Evolutionary conservation across 306 rosid genomes (phyloP).

Genomic region (Leucaena leucocephala): DNA sequence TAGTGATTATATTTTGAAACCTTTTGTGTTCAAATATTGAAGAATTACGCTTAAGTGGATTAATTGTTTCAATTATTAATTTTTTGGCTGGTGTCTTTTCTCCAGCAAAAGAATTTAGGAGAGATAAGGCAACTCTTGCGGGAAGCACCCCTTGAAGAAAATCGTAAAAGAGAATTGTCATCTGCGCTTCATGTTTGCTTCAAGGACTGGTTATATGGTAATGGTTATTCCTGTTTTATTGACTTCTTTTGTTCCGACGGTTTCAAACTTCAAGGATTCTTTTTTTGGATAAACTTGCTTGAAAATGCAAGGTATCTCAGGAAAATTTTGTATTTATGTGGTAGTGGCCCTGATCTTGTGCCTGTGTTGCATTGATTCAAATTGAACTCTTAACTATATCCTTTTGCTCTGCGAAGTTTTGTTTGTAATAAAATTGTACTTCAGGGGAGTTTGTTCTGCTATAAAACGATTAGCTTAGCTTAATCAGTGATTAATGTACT

Average conservation of each 20-base stretch:
- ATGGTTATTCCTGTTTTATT: slow-evolving; percentile 17
- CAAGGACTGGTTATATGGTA: slow-evolving; percentile 99
- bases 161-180: slow-evolving; percentile 80
- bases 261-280: slow-evolving; percentile 7
- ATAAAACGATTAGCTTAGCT: neutral
- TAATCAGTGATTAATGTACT: neutral
- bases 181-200: slow-evolving; percentile 90
- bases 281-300: neutral
- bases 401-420: slow-evolving; percentile 5
- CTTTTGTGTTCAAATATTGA: slow-evolving; percentile 20
- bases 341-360: slow-evolving; percentile 20
- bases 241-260: slow-evolving; percentile 6
- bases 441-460: slow-evolving; percentile 2
- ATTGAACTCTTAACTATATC: slow-evolving; percentile 4
- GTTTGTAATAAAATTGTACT: slow-evolving; percentile 11
- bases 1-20: slow-evolving; percentile 31
- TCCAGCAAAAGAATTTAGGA: slow-evolving; percentile 70
- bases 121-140: slow-evolving; percentile 76
- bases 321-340: neutral
- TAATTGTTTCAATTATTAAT: slow-evolving; percentile 25
- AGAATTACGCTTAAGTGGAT: slow-evolving; percentile 19
- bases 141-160: slow-evolving; percentile 92
- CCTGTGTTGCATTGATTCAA: slow-evolving; percentile 8
- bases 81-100: slow-evolving; percentile 30
- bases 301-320: neutral